These are phyloP conservation scores for Rhizopus arrhizus DNA, from an alignment of 371 early-diverging fungal genomes.

Conservation along the genomic window DNA sequence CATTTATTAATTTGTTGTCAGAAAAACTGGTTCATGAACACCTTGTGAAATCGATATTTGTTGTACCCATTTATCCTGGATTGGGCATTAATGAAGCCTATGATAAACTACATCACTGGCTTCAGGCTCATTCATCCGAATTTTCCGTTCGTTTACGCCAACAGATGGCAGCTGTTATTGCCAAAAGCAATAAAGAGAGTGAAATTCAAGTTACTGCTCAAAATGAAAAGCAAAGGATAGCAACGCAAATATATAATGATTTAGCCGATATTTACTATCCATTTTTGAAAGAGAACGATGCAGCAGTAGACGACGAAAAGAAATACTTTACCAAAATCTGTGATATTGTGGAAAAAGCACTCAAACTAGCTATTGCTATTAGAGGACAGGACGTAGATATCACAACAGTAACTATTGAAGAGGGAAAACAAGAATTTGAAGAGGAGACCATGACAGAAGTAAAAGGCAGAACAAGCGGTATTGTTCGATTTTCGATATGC, in stretches of 20 bases:
- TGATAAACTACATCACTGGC: conserved; percentile 55
- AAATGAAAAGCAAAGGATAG: conserved; percentile 36
- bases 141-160: conserved; percentile 60
- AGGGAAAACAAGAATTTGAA: conserved; percentile 48
- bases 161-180: conserved; percentile 61
- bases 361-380: conserved; percentile 57
- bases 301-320: conserved; percentile 38
- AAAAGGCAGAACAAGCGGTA: conserved; percentile 34
- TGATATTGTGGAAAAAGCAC: conserved; percentile 59
- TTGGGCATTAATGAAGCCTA: conserved; percentile 58
- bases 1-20: conserved; percentile 55
- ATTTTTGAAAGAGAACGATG: conserved; percentile 48
- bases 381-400: conserved; percentile 62
- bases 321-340: conserved; percentile 46
- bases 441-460: conserved; percentile 48
- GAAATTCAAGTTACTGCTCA: conserved; percentile 49
- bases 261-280: conserved; percentile 49
- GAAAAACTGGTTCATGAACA: conserved; percentile 62
- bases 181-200: conserved; percentile 49
- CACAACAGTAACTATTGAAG: conserved; percentile 41
- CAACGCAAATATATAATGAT: conserved; percentile 45
- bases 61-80: conserved; percentile 53
- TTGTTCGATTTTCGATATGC: conserved; percentile 39
- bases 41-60: conserved; percentile 51
- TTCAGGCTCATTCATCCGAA: conserved; percentile 48